phyloP scores from a whole-genome alignment of 306 rosid genomes.

The Cicer cuneatum region DNA sequence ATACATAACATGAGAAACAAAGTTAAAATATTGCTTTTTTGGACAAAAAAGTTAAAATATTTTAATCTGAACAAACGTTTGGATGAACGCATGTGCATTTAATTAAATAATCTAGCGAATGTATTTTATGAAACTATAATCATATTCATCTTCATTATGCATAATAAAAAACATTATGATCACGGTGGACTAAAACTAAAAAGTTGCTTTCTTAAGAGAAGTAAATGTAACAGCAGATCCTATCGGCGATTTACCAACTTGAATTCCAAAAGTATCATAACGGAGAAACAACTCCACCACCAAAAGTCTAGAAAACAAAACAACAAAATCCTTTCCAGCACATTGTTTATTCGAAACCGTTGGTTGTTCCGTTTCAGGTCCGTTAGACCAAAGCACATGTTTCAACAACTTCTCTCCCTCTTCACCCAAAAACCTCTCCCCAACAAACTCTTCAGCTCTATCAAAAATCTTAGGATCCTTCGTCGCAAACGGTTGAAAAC shows the following conservation, averaged over 20 bases:
- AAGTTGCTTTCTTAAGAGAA: slow-evolving; percentile 71
- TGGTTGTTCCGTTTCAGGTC: slow-evolving; percentile 74
- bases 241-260: slow-evolving; percentile 51
- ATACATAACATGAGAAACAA: no score
- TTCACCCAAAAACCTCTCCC: slow-evolving; percentile 79
- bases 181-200: slow-evolving; percentile 27
- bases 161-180: no score
- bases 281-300: slow-evolving; percentile 78
- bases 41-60: no score
- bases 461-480: slow-evolving; percentile 80
- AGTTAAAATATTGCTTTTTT: no score
- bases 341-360: slow-evolving; percentile 72
- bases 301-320: slow-evolving; percentile 62
- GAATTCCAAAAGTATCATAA: slow-evolving; percentile 72
- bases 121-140: no score
- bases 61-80: no score
- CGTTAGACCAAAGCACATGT: slow-evolving; percentile 93
- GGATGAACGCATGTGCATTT: no score
- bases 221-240: slow-evolving; percentile 72
- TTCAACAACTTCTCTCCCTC: slow-evolving; percentile 77
- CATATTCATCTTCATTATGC: no score
- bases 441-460: slow-evolving; percentile 64
- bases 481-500: slow-evolving; percentile 91
- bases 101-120: no score
- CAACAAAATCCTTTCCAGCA: slow-evolving; percentile 80